Conservation (phyloP, 2,329 filamentous ascomycete genomes). For the Colletotrichum caudatum region DNA sequence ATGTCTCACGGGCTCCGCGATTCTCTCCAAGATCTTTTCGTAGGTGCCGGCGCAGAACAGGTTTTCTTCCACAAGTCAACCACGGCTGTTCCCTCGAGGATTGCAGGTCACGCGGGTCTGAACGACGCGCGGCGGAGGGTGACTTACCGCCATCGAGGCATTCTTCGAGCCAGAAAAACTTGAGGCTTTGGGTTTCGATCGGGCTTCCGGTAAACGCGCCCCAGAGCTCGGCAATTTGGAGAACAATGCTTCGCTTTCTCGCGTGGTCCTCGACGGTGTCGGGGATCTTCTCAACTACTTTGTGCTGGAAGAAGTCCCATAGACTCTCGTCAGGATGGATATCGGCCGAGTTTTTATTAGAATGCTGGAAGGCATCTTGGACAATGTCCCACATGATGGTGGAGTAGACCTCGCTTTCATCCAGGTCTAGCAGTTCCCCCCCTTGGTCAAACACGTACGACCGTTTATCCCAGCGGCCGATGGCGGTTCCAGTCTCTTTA, state of each 20-base stretch:
- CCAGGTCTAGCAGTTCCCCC: conserved; percentile 62
- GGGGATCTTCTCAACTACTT: conserved; percentile 60
- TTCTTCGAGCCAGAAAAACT: conserved; percentile 83
- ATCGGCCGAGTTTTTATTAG: conserved; percentile 65
- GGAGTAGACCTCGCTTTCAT: conserved; percentile 61
- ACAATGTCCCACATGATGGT: conserved; percentile 76
- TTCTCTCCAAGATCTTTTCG: conserved; percentile 66
- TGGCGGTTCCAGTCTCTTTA: conserved; percentile 66
- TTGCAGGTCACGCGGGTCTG: not conserved
- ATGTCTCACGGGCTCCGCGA: conserved; percentile 68
- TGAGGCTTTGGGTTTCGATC: conserved; percentile 74
- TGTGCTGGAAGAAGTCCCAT: conserved; percentile 64
- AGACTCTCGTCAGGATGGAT: conserved; percentile 63
- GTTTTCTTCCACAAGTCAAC: conserved; percentile 59
- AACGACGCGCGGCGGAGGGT: conserved; percentile 48
- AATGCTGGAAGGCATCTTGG: conserved; percentile 74
- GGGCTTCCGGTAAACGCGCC: conserved; percentile 78
- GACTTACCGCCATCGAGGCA: conserved; percentile 76
- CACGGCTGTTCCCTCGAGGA: not conserved
- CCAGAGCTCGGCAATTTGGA: conserved; percentile 73
- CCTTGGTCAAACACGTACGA: conserved; percentile 68
- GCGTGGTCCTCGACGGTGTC: conserved; percentile 56
- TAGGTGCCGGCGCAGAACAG: conserved; percentile 72
- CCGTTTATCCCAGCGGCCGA: conserved; percentile 62
- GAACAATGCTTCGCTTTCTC: conserved; percentile 57